Evolutionary conservation across 768 basidiomycete species (phyloP).

Genomic region (Pholiota molesta): DNA sequence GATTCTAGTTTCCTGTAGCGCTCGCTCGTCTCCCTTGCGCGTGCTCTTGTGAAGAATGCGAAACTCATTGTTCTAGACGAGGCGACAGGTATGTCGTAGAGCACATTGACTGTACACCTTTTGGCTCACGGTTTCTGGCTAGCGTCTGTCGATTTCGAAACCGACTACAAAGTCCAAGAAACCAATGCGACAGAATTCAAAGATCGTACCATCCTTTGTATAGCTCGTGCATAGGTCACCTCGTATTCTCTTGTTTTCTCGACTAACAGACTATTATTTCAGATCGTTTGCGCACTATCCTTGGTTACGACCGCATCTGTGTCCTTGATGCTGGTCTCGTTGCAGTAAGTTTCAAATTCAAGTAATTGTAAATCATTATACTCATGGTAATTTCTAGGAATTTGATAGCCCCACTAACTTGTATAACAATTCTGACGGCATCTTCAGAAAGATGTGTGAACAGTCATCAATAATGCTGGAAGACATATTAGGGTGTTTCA

Average conservation of each 20-base stretch:
- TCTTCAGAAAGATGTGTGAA: conserved; percentile 88
- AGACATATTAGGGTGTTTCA: too few relatives aligned
- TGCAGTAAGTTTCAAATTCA: conserved; percentile 46
- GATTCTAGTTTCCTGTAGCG: conserved; percentile 43
- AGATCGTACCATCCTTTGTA: conserved; percentile 87
- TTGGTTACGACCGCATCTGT: conserved; percentile 86
- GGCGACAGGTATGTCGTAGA: conserved; percentile 61
- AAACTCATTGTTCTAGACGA: conserved; percentile 89
- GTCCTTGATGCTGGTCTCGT: conserved; percentile 84
- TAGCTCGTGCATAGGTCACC: conserved; percentile 64
- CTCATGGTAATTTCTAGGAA: conserved; percentile 46
- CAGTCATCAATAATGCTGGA: conserved; percentile 74
- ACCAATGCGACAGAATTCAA: conserved; percentile 86
- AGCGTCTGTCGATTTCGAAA: conserved; percentile 90
- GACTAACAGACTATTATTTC: background rate
- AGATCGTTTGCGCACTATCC: conserved; percentile 88
- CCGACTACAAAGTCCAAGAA: conserved; percentile 88
- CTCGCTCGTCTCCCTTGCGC: conserved; percentile 83
- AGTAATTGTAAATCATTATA: background rate
- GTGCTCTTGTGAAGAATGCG: conserved; percentile 86
- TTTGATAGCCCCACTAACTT: conserved; percentile 78
- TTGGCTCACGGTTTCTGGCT: background rate
- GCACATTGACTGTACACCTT: background rate
- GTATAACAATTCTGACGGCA: conserved; percentile 57
- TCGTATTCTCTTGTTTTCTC: too few relatives aligned